Evolutionary conservation across 345 rosid species (phyloP).

Genomic region (Excoecaria agallocha): DNA sequence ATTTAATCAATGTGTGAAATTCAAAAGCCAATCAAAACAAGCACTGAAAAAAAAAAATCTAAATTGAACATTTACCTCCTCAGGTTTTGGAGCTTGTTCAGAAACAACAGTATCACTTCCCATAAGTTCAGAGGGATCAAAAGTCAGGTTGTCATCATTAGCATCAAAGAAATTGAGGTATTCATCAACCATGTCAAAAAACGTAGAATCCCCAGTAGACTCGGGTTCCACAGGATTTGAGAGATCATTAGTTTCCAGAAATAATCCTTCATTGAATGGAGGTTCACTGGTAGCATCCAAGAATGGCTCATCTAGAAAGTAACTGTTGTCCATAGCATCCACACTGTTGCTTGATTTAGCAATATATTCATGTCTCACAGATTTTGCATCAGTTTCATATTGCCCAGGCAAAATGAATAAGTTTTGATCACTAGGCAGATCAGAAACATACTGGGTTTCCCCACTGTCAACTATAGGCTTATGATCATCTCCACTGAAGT

Average conservation of each 20-base stretch:
- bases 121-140: conserved; percentile 53
- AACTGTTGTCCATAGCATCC: conserved; percentile 30
- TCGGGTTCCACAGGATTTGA: conserved; percentile 40
- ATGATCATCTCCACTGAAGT: conserved; percentile 43
- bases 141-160: conserved; percentile 45
- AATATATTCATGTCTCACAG: conserved; percentile 43
- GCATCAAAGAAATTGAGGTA: conserved; percentile 68
- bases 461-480: conserved; percentile 40
- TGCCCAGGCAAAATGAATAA: conserved; percentile 41
- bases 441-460: conserved; percentile 25
- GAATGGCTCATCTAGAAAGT: conserved; percentile 44
- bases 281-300: conserved; percentile 40
- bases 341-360: conserved; percentile 37
- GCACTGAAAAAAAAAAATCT: not conserved
- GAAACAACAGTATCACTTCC: conserved; percentile 30
- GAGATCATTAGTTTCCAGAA: conserved; percentile 71
- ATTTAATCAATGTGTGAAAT: conserved; percentile 8
- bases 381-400: conserved; percentile 31
- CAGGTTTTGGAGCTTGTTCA: conserved; percentile 24
- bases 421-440: conserved; percentile 33
- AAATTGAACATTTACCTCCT: conserved; percentile 37
- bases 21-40: not conserved
- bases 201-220: conserved; percentile 26
- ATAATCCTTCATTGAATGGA: conserved; percentile 46
- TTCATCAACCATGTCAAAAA: conserved; percentile 58